Conservation (phyloP, 1,284 basidiomycete species). For the Vanrija humicola region DNA sequence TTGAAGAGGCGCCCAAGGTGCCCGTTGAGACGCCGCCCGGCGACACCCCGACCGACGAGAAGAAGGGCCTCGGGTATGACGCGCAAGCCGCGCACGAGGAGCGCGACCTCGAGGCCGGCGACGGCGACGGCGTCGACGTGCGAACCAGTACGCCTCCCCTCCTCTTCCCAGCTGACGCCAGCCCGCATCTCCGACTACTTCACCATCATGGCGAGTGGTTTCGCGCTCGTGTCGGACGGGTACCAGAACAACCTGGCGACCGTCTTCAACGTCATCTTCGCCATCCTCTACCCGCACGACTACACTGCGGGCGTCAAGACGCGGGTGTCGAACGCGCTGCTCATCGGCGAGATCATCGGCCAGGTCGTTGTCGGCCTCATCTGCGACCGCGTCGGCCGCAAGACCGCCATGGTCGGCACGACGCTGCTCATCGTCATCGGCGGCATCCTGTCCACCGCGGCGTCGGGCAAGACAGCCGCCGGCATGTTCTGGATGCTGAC, state of each 20-base stretch:
- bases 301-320: conserved; percentile 65
- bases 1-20: no score
- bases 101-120: background rate
- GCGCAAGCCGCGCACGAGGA: background rate
- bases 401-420: conserved; percentile 65
- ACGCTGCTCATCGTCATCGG: conserved; percentile 68
- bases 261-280: conserved; percentile 27
- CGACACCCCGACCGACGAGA: background rate
- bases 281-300: background rate
- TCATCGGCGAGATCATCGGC: conserved; percentile 57
- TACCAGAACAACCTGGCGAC: conserved; percentile 36
- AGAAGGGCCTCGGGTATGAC: background rate
- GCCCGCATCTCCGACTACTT: conserved; percentile 19
- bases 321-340: conserved; percentile 66
- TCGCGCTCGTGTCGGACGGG: conserved; percentile 36
- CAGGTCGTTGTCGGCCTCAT: conserved; percentile 54
- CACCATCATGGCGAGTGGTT: conserved; percentile 30
- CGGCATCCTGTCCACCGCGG: conserved; percentile 67
- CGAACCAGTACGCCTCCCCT: background rate
- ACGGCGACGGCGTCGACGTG: background rate
- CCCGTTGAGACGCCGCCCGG: background rate
- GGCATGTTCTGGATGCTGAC: conserved; percentile 72
- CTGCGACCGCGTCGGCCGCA: conserved; percentile 68
- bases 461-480: conserved; percentile 54
- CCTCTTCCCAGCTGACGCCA: background rate